These are phyloP conservation scores for Aspergillus heteromorphus DNA, from an alignment of 495 filamentous ascomycete genomes.

Conservation along the genomic window DNA sequence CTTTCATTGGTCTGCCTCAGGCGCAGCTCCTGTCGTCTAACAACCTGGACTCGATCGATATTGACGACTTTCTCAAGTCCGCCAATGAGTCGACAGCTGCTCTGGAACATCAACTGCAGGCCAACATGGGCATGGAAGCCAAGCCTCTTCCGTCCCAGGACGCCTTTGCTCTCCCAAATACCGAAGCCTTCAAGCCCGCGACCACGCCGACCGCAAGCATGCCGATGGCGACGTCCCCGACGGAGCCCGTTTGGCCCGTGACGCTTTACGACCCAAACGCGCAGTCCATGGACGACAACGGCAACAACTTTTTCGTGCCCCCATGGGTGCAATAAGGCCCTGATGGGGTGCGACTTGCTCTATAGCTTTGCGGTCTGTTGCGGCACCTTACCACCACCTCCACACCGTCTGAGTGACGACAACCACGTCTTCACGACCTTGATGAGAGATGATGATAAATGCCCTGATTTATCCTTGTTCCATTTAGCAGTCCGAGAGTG, in stretches of 20 bases:
- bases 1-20: conserved; percentile 48
- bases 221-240: conserved; percentile 25
- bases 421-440: conserved; percentile 44
- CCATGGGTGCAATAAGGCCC: conserved; percentile 34
- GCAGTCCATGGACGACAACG: conserved; percentile 31
- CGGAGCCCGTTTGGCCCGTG: conserved; percentile 34
- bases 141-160: conserved; percentile 33
- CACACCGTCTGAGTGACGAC: conserved; percentile 32
- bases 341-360: background rate
- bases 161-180: conserved; percentile 29
- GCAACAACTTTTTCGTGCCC: conserved; percentile 18
- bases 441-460: conserved; percentile 53
- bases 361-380: conserved; percentile 17
- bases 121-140: conserved; percentile 35
- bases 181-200: conserved; percentile 23
- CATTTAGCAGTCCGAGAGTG: conserved; percentile 40
- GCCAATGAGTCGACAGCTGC: conserved; percentile 44
- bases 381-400: conserved; percentile 45
- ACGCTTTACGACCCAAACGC: conserved; percentile 31
- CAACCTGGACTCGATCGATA: conserved; percentile 55
- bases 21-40: conserved; percentile 46
- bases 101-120: conserved; percentile 44
- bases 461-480: conserved; percentile 33
- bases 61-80: conserved; percentile 57
- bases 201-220: conserved; percentile 12